Conservation (phyloP, 1,284 basidiomycete genomes). For the Ceratobasidium sp. region DNA sequence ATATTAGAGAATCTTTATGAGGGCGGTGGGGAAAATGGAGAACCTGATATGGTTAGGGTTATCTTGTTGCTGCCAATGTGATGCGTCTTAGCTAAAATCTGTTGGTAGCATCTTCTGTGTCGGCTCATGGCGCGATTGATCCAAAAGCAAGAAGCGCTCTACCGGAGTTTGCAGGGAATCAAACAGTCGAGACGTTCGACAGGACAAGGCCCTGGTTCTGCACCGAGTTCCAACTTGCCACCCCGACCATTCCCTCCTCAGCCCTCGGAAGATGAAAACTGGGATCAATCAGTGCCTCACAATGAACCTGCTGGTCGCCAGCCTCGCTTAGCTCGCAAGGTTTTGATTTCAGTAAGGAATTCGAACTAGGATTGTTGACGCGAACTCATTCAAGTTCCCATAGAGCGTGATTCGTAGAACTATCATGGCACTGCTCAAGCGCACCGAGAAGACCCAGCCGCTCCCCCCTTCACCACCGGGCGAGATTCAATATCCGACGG, state of each 20-base stretch:
- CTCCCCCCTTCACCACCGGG: not conserved
- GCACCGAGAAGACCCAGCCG: not conserved
- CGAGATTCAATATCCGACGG: not conserved
- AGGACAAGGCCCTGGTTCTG: too few species aligned
- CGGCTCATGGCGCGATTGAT: not conserved
- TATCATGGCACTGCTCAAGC: not conserved
- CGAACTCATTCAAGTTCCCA: not conserved
- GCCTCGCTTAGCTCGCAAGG: not conserved
- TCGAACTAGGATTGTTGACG: too few species aligned
- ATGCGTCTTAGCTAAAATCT: not conserved
- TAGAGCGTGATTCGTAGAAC: not conserved
- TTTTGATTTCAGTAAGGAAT: not conserved
- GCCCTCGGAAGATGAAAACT: not conserved
- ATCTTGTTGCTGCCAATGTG: not conserved
- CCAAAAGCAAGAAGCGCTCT: not conserved
- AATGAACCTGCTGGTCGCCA: not conserved
- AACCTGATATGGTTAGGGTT: not conserved
- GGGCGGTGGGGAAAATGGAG: not conserved
- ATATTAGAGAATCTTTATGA: not conserved
- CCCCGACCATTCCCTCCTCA: not conserved
- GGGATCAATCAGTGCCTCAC: not conserved
- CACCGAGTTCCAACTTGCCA: not conserved
- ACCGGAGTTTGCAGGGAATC: not conserved
- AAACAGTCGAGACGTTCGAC: not conserved
- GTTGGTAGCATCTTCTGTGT: not conserved